Conservation (phyloP, 1,139 yeast genomes). For the Kodamaea derodonti region DNA sequence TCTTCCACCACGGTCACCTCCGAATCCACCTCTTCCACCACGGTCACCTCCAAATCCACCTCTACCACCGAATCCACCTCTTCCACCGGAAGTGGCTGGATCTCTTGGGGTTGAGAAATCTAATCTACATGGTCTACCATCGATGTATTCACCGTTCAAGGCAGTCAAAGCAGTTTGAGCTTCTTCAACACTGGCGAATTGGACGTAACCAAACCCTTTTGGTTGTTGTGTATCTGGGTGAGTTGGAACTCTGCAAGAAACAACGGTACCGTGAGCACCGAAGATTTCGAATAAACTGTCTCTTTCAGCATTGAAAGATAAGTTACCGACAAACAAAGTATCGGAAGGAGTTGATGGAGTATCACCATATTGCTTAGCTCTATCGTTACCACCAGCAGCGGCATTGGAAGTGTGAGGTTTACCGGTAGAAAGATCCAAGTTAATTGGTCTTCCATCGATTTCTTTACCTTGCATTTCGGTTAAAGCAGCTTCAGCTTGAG, state of each 20-base stretch:
- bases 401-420: conserved; percentile 61
- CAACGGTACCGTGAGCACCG: conserved; percentile 72
- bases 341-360: conserved; percentile 88
- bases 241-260: conserved; percentile 92
- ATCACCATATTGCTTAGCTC: conserved; percentile 90
- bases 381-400: conserved; percentile 41
- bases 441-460: conserved; percentile 94
- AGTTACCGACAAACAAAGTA: conserved; percentile 92
- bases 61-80: conserved; percentile 25
- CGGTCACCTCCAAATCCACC: conserved; percentile 45
- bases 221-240: conserved; percentile 99
- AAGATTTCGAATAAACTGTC: conserved; percentile 72
- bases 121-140: conserved; percentile 91
- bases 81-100: conserved; percentile 16
- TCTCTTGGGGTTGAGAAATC: conserved; percentile 94
- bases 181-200: conserved; percentile 79
- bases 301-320: conserved; percentile 84
- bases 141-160: conserved; percentile 82
- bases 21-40: conserved; percentile 26
- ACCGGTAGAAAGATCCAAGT: conserved; percentile 86
- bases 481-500: conserved; percentile 85
- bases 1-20: conserved; percentile 40
- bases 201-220: conserved; percentile 98
- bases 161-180: conserved; percentile 88
- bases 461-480: conserved; percentile 85